Evolutionary conservation across 108 stramenopile species (phyloP), one percentile per base, ranked within the genome.

Genomic region (Nannochloropsis gaditana): DNA sequence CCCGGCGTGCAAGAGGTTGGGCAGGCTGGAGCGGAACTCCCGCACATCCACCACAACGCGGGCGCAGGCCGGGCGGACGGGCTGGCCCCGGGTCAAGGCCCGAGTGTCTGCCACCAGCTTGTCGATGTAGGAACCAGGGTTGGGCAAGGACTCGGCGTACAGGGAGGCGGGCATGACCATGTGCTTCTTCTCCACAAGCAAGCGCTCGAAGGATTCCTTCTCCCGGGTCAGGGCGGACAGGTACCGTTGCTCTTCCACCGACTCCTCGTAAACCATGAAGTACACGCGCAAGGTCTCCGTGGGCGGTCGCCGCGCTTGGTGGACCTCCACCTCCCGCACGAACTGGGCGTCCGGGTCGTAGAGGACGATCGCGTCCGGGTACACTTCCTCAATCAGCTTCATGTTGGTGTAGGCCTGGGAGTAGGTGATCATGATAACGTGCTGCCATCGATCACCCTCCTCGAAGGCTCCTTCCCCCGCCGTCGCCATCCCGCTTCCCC

Each of bases 21-120:
- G 98, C 45, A 99, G 87, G 5, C 94, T 90, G 42, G 96, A 93
- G n/a, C 98, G 91, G 85, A 99, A 99, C 89, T 99, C 98, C 44
- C 99, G 93, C 43, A 98, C 94, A 90, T 99, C 99, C 8, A 97
- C 97, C 19, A 93, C 90, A 6, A 92, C 83, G n/a, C 6, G 4
- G 3, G n/a, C 19, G 59, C 59, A 73, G 59, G 59, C 11, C 15
- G 59, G 59, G 59, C 15, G 59, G 59, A n/a, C 15, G 59, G 59
- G n/a, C 3, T 11, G 5, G 41, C 6, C 80, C 11, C 80, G 80
- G 21, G 41, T 42, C 21, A 31, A n/a, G 21, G 41, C 21, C 11
- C 80, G 80, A 2, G 6, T 81, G 80, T 42, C 41, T n/a, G 80
- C 41, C 21, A 31, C 41, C 5, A 41, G 41, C 11, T 42, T 31